Percentiles rank a stretch among this genome's conserved stretches.
Conservation (phyloP, 352 stramenopile genomes). For the Pythium guiyangense region DNA sequence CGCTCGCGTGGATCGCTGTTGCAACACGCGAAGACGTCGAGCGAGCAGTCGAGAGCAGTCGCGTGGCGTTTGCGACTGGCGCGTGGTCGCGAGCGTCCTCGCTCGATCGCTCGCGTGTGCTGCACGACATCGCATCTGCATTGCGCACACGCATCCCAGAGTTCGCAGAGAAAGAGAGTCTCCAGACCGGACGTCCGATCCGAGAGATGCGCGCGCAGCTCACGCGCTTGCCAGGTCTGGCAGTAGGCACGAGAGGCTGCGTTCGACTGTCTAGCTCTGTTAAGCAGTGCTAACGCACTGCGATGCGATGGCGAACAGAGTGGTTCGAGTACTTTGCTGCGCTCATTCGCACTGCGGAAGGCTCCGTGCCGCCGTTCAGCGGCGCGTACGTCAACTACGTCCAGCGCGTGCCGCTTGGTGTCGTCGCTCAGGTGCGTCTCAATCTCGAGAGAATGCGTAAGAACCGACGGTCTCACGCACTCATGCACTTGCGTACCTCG, state of each 20-base stretch:
- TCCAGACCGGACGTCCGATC: constrained; percentile 59
- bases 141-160: constrained; percentile 34
- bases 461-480: not conserved
- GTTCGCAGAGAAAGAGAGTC: constrained; percentile 52
- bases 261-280: not conserved
- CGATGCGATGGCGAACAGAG: constrained; percentile 21
- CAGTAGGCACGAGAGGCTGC: not conserved
- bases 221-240: constrained; percentile 28
- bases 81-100: constrained; percentile 27
- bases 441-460: too few species aligned
- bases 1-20: constrained; percentile 28
- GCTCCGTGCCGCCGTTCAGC: constrained; percentile 57
- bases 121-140: constrained; percentile 33
- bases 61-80: constrained; percentile 26
- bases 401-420: constrained; percentile 50
- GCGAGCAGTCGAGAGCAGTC: constrained; percentile 24
- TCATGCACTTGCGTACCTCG: not conserved
- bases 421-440: constrained; percentile 36
- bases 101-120: constrained; percentile 28
- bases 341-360: constrained; percentile 62
- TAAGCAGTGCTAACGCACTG: not conserved
- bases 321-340: constrained; percentile 85
- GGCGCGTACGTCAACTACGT: constrained; percentile 54
- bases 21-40: constrained; percentile 32
- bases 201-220: constrained; percentile 55